Conservation (phyloP, 176 grass and related monocot species). For the Oropetium thomaeum region DNA sequence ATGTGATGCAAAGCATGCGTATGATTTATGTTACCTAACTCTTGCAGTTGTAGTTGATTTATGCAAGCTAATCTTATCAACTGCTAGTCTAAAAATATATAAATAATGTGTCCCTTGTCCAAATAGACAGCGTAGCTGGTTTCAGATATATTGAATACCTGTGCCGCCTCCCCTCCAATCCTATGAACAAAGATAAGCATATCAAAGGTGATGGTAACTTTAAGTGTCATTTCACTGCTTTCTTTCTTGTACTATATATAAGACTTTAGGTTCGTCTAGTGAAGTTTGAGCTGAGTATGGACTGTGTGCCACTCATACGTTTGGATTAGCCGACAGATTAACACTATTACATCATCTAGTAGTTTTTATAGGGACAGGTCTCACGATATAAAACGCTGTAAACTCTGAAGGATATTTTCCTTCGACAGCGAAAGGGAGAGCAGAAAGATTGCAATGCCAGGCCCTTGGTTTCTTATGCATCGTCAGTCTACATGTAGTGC, state of each 20-base stretch:
- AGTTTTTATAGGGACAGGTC: not conserved
- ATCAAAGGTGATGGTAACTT: not conserved
- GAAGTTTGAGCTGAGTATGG: not conserved
- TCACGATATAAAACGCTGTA: not conserved
- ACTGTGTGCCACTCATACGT: not conserved
- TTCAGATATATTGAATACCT: no score
- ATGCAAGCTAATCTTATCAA: no score
- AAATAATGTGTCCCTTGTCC: no score
- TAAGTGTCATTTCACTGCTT: not conserved
- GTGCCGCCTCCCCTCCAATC: slow-evolving; percentile 14
- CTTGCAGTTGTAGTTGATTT: no score
- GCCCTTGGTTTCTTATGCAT: no score
- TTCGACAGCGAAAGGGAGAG: not conserved
- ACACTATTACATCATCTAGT: not conserved
- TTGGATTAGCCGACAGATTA: not conserved
- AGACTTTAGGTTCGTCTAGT: not conserved
- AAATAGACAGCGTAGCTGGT: no score
- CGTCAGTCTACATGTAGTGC: no score
- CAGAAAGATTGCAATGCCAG: no score
- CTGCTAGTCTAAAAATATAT: no score
- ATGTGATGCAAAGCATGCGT: slow-evolving; percentile 20
- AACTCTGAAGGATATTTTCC: not conserved
- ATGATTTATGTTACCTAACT: slow-evolving; percentile 2
- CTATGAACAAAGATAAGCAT: slow-evolving; percentile 12
- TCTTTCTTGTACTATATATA: not conserved